Evolutionary conservation across 257 asterid genomes (phyloP).

Genomic region (Henckelia pumila): DNA sequence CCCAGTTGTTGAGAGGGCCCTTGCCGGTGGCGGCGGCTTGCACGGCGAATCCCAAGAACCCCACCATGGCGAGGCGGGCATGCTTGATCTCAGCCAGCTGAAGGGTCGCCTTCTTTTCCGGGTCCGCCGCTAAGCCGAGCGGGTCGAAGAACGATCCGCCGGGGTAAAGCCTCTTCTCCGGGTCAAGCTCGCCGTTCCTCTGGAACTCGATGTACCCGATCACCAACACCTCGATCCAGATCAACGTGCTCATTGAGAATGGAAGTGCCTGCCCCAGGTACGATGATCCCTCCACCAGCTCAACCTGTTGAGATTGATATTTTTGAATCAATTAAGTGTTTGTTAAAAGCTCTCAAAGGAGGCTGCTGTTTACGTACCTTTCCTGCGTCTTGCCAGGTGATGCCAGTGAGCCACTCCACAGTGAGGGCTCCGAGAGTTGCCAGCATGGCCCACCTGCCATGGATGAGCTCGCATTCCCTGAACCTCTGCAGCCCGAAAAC

Average conservation of each 20-base stretch:
- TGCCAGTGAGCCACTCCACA: slow-evolving; percentile 93
- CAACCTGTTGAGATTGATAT: slow-evolving; percentile 56
- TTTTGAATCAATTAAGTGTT: no score
- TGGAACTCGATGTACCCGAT: slow-evolving; percentile 96
- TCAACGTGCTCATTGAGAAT: slow-evolving; percentile 77
- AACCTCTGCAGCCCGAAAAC: slow-evolving; percentile 91
- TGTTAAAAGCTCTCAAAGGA: no score
- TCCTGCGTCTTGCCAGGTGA: slow-evolving; percentile 99
- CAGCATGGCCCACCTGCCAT: slow-evolving; percentile 97
- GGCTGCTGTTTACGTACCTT: no score
- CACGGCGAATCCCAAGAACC: slow-evolving; percentile 81
- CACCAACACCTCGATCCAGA: slow-evolving; percentile 78
- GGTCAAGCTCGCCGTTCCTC: slow-evolving; percentile 93
- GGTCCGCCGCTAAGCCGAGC: slow-evolving; percentile 88
- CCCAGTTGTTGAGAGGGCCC: slow-evolving; percentile 98
- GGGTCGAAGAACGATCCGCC: slow-evolving; percentile 95
- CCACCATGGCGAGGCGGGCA: slow-evolving; percentile 98
- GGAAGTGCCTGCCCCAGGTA: slow-evolving; percentile 96
- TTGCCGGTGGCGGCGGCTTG: slow-evolving; percentile 97
- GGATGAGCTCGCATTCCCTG: slow-evolving; percentile 95
- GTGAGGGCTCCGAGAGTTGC: slow-evolving; percentile 89
- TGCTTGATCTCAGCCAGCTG: slow-evolving; percentile 98
- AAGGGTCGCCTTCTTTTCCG: slow-evolving; percentile 77
- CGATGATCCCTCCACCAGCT: slow-evolving; percentile 83
- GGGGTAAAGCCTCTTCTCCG: slow-evolving; percentile 90